These are phyloP conservation scores for Coniochaeta sp. DNA, from an alignment of 2,329 filamentous ascomycete species.

Conservation along the genomic window DNA sequence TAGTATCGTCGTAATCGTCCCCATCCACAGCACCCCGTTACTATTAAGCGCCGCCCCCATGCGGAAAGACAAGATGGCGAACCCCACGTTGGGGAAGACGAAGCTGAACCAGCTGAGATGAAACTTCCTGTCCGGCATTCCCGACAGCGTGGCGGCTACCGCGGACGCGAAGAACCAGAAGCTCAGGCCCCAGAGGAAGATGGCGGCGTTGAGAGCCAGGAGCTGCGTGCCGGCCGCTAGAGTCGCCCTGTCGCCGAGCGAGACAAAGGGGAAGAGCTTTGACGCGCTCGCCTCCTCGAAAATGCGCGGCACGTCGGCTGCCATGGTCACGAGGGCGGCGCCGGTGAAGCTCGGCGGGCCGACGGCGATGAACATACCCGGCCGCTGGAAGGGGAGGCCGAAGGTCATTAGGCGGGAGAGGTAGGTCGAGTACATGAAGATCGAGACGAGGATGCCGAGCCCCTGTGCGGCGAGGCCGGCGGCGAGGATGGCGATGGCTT, in stretches of 20 bases:
- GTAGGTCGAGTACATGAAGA: slow-evolving; percentile 54
- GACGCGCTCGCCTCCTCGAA: slow-evolving; percentile 8
- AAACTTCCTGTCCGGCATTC: slow-evolving; percentile 25
- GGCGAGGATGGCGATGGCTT: slow-evolving; percentile 46
- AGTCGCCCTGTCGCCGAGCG: slow-evolving; percentile 6
- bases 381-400: slow-evolving; percentile 48
- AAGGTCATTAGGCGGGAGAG: slow-evolving; percentile 52
- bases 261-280: neutral
- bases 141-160: slow-evolving; percentile 33
- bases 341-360: slow-evolving; percentile 46
- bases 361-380: slow-evolving; percentile 59
- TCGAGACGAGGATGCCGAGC: slow-evolving; percentile 49
- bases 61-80: slow-evolving; percentile 52
- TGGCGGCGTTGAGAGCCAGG: slow-evolving; percentile 31
- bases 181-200: slow-evolving; percentile 59
- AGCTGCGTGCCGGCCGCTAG: slow-evolving; percentile 15
- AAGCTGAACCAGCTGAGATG: slow-evolving; percentile 54
- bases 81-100: slow-evolving; percentile 59
- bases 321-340: slow-evolving; percentile 25
- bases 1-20: slow-evolving; percentile 47
- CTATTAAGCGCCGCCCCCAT: slow-evolving; percentile 47
- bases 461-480: slow-evolving; percentile 55
- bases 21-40: slow-evolving; percentile 43
- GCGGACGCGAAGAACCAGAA: slow-evolving; percentile 51
- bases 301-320: slow-evolving; percentile 23